Conservation (phyloP, 352 stramenopile species). For the Globisporangium nunn region DNA sequence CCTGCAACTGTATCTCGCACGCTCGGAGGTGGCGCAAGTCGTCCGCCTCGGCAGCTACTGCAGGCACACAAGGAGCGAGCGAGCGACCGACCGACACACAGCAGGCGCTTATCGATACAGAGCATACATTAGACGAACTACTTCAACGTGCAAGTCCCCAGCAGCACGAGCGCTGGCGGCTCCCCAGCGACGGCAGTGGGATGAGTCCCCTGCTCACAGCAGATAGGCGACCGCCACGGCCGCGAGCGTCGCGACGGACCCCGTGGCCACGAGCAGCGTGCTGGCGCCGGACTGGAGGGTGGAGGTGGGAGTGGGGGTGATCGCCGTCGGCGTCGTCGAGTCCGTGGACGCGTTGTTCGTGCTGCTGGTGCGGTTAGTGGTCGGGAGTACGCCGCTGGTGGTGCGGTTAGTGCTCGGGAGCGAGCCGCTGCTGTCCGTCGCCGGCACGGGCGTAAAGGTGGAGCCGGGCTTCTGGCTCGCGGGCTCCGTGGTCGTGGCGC, state of each 20-base stretch:
- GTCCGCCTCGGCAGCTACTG: too few relatives aligned
- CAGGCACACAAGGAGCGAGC: too few relatives aligned
- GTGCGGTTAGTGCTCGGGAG: not conserved
- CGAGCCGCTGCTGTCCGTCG: not conserved
- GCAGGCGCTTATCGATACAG: too few relatives aligned
- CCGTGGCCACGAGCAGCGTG: not conserved
- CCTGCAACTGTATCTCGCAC: too few relatives aligned
- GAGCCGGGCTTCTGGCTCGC: constrained; percentile 10
- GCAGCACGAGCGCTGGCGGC: not conserved
- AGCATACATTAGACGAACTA: too few relatives aligned
- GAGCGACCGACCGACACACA: too few relatives aligned
- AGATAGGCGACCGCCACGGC: constrained; percentile 6
- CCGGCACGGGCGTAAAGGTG: not conserved
- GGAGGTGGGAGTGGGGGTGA: constrained; percentile 1
- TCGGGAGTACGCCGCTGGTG: not conserved
- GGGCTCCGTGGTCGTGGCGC: not conserved
- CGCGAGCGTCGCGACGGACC: not conserved
- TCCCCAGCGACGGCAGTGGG: too few relatives aligned
- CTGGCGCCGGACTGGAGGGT: not conserved
- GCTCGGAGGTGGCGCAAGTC: too few relatives aligned
- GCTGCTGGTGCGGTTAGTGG: not conserved
- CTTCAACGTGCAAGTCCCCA: too few relatives aligned
- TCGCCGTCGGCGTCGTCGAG: not conserved
- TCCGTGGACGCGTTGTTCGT: constrained; percentile 9
- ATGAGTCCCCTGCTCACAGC: not conserved